Percentiles rank a stretch among this genome's conserved stretches.
Evolutionary conservation across 2,329 filamentous ascomycete species (phyloP).

Genomic region (Cladosporium austrohemisphaericum): DNA sequence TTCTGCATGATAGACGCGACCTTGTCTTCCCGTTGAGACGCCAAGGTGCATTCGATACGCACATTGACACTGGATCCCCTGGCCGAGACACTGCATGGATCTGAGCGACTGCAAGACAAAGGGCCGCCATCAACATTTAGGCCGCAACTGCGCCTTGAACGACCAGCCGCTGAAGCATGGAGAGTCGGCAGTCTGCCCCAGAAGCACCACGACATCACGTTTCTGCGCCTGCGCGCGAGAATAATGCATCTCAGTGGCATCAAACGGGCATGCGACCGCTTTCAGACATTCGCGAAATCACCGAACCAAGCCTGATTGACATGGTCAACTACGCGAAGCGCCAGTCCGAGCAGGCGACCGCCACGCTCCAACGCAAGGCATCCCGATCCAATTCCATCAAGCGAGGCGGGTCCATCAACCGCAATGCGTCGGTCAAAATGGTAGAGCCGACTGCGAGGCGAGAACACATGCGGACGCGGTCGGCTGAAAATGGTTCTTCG

Average conservation of each 20-base stretch:
- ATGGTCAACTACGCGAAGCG: constrained; percentile 13
- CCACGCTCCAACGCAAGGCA: constrained; percentile 20
- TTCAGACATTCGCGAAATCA: constrained; percentile 50
- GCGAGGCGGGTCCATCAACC: constrained; percentile 23
- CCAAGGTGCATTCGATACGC: too few species aligned
- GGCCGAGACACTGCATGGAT: too few species aligned
- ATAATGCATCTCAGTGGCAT: not conserved
- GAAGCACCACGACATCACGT: not conserved
- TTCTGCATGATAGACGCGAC: too few species aligned
- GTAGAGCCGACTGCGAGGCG: constrained; percentile 15
- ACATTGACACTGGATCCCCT: too few species aligned
- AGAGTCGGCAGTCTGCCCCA: not conserved
- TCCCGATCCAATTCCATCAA: constrained; percentile 29
- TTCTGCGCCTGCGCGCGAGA: not conserved
- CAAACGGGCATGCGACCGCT: constrained; percentile 35
- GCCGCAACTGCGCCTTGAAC: too few species aligned
- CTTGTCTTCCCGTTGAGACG: too few species aligned
- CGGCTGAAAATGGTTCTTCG: constrained; percentile 24
- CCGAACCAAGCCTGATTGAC: constrained; percentile 47
- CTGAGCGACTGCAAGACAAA: too few species aligned
- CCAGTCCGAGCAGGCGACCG: not conserved
- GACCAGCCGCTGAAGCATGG: constrained; percentile 2
- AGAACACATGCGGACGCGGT: constrained; percentile 13
- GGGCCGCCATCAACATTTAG: too few species aligned
- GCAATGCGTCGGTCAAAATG: constrained; percentile 22